Evolutionary conservation across 352 stramenopile genomes (phyloP).

Genomic region (Blastocystis sp.): DNA sequence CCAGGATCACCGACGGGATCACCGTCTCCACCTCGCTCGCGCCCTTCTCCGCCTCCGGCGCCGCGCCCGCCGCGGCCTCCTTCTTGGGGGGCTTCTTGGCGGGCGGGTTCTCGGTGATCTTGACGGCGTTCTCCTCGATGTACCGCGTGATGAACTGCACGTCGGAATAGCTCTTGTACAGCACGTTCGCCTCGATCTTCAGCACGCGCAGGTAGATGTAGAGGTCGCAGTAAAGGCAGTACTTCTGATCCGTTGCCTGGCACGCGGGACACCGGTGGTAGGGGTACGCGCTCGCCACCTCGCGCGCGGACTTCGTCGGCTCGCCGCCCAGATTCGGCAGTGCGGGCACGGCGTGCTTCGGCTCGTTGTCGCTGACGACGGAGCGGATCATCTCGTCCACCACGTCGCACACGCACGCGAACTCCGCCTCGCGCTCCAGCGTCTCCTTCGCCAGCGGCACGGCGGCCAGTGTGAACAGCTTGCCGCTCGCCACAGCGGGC

Average conservation of each 20-base stretch:
- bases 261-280: neutral
- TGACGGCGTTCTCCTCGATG: constrained; percentile 34
- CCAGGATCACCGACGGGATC: constrained; percentile 8
- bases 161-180: constrained; percentile 16
- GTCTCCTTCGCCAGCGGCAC: neutral
- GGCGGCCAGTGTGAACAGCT: no score
- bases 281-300: neutral
- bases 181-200: constrained; percentile 49
- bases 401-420: no score
- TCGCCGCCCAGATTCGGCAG: neutral
- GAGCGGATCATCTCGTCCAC: no score
- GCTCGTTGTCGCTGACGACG: no score
- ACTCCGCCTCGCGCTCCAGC: no score
- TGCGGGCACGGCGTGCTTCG: no score
- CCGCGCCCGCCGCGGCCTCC: neutral
- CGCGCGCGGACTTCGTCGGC: neutral
- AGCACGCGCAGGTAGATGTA: constrained; percentile 26
- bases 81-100: constrained; percentile 2
- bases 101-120: no score
- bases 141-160: constrained; percentile 48
- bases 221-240: constrained; percentile 35
- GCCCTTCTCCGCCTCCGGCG: constrained; percentile 44
- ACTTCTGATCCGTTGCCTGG: neutral
- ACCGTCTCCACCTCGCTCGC: constrained; percentile 35
- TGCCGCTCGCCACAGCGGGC: no score